Evolutionary conservation across 345 rosid species (phyloP).

Genomic region (Eucalyptus cloeziana): DNA sequence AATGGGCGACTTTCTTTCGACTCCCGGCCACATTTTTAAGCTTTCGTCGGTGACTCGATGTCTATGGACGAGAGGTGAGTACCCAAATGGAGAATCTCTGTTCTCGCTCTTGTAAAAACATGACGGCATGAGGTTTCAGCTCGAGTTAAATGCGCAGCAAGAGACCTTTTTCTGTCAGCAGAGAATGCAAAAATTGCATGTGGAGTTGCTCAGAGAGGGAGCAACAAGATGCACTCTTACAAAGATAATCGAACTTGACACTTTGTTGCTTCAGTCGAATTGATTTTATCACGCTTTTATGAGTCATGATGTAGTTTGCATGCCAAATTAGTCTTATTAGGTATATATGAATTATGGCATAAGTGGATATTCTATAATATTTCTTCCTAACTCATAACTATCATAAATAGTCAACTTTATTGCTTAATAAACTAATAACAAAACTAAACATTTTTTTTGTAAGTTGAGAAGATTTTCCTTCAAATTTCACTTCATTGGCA

Average conservation of each 20-base stretch:
- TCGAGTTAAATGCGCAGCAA: neutral
- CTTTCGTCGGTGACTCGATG: neutral
- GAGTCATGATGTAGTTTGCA: neutral
- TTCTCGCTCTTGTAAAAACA: neutral
- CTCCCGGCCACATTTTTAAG: neutral
- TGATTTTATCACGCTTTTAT: neutral
- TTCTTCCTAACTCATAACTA: neutral
- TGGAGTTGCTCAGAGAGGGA: neutral
- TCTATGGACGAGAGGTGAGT: neutral
- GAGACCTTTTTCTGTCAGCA: neutral
- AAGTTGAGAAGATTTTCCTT: neutral
- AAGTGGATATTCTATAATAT: neutral
- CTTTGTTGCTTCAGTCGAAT: neutral
- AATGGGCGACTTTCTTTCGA: neutral
- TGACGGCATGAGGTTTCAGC: neutral
- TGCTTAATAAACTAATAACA: neutral
- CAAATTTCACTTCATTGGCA: neutral
- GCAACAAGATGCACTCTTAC: neutral
- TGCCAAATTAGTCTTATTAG: neutral
- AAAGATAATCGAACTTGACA: neutral
- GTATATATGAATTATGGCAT: neutral
- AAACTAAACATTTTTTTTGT: neutral
- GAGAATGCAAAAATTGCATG: neutral
- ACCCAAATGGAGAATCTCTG: neutral
- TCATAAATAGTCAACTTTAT: neutral